These are phyloP conservation scores for Ogataea paraovalis DNA, from an alignment of 805 yeast genomes.

Conservation along the genomic window DNA sequence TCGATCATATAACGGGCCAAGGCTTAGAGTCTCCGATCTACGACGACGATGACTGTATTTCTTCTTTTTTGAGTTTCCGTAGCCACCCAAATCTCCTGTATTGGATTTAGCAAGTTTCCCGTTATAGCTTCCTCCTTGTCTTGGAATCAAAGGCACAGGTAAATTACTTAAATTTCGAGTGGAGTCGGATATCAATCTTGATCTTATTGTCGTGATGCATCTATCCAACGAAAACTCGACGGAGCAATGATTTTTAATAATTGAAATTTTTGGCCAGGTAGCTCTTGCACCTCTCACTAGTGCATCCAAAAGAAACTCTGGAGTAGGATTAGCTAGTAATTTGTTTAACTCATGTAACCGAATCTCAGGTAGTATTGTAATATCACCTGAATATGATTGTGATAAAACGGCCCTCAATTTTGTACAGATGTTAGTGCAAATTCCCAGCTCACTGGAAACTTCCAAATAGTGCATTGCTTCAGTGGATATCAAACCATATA, in stretches of 20 bases:
- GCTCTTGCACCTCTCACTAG: conserved; percentile 83
- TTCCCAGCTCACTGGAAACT: conserved; percentile 69
- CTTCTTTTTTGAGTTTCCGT: neutral
- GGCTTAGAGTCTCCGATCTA: conserved; percentile 15
- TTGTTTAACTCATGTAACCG: conserved; percentile 53
- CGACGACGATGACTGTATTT: conserved; percentile 11
- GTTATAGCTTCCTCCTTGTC: neutral
- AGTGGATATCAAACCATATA: conserved; percentile 56
- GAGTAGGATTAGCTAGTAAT: conserved; percentile 76
- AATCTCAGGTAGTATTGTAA: conserved; percentile 84
- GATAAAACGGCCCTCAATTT: conserved; percentile 72
- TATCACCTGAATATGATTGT: conserved; percentile 90
- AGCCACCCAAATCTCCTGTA: neutral
- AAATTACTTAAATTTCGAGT: conserved; percentile 10
- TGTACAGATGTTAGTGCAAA: conserved; percentile 67
- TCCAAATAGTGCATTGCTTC: conserved; percentile 79
- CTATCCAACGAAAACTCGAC: conserved; percentile 83
- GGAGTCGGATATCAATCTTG: conserved; percentile 45
- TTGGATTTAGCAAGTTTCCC: neutral
- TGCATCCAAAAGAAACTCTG: conserved; percentile 65
- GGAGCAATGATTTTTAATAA: conserved; percentile 85
- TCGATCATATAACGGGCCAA: conserved; percentile 7
- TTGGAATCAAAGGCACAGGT: conserved; percentile 15
- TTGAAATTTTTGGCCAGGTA: conserved; percentile 87
- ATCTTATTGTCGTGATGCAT: conserved; percentile 65